Percentiles rank a stretch among this genome's conserved stretches.
phyloP scores from a whole-genome alignment of 306 rosid species.

The Comarum palustre region DNA sequence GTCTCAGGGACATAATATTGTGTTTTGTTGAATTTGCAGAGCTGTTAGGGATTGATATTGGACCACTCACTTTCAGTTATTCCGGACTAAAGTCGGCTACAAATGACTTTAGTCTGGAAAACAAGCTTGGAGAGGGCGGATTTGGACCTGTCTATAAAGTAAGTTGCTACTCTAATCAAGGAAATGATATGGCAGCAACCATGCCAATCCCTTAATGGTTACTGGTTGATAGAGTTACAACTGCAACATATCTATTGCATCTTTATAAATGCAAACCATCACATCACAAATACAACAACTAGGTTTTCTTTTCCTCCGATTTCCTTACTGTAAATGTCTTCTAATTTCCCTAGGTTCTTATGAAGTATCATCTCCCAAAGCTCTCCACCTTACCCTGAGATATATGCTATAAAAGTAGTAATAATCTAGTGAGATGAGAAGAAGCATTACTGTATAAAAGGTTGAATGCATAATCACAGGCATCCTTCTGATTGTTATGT shows the following conservation, averaged over 20 bases:
- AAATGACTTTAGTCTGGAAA: conserved; percentile 47
- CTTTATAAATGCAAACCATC: background rate
- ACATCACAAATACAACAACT: background rate
- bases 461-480: background rate
- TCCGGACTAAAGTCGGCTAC: conserved; percentile 62
- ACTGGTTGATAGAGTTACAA: background rate
- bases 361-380: background rate
- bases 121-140: conserved; percentile 86
- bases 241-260: background rate
- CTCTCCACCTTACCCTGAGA: background rate
- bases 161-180: conserved; percentile 12
- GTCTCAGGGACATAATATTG: background rate
- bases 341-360: background rate
- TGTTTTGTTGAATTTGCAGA: conserved; percentile 43
- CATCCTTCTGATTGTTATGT: background rate
- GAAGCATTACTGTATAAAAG: background rate
- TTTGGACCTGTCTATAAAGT: conserved; percentile 86
- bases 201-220: background rate
- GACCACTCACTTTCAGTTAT: conserved; percentile 65
- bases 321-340: background rate
- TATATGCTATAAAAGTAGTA: background rate
- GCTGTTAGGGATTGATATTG: conserved; percentile 57
- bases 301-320: background rate
- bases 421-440: background rate
- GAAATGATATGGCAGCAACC: background rate